These are phyloP conservation scores for Miscanthus lutarioriparius DNA, from an alignment of 176 grass and related monocot species.

Conservation along the genomic window DNA sequence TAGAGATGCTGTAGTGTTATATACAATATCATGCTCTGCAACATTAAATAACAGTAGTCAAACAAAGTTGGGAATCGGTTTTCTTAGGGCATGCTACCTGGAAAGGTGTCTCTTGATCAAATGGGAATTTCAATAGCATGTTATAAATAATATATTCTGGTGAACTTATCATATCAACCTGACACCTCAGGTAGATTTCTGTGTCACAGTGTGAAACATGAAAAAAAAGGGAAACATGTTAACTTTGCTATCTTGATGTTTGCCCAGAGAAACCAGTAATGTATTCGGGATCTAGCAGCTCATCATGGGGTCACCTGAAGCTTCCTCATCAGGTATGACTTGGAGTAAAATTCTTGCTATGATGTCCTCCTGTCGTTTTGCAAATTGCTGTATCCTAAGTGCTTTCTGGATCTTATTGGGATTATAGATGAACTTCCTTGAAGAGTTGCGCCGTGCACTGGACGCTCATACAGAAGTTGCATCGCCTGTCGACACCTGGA, in stretches of 20 bases:
- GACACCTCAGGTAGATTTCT: neutral
- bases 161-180: neutral
- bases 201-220: slow-evolving; percentile 13
- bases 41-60: neutral
- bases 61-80: neutral
- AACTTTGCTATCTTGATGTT: slow-evolving; percentile 20
- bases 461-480: slow-evolving; percentile 31
- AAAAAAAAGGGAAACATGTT: neutral
- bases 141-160: neutral
- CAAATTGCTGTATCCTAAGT: slow-evolving; percentile 7
- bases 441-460: slow-evolving; percentile 41
- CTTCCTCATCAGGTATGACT: slow-evolving; percentile 57
- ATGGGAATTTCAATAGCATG: neutral
- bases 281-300: slow-evolving; percentile 48
- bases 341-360: neutral
- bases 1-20: neutral
- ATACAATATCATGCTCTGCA: neutral
- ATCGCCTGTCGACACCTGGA: neutral
- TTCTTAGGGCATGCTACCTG: neutral
- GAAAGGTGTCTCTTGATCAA: neutral
- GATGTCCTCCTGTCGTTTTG: neutral
- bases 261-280: slow-evolving; percentile 54
- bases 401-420: neutral
- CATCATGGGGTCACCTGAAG: slow-evolving; percentile 51
- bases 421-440: slow-evolving; percentile 57